These are phyloP conservation scores for Candolleomyces eurysporus DNA, from an alignment of 768 basidiomycete species.

Conservation along the genomic window DNA sequence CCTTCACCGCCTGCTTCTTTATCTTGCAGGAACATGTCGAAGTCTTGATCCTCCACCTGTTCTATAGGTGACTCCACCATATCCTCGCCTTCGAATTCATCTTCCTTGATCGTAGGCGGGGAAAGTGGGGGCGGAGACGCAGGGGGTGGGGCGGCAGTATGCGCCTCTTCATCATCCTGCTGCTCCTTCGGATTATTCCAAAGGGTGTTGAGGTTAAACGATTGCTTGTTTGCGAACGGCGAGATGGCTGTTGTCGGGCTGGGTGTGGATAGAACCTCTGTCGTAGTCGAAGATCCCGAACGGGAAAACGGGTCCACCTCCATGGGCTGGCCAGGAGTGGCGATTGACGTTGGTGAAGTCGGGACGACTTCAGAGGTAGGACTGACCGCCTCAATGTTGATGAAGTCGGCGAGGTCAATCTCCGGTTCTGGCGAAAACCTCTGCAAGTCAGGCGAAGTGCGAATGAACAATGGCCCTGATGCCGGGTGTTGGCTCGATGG, in stretches of 20 bases:
- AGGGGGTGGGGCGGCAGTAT: slow-evolving; percentile 8
- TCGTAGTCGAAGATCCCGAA: not conserved
- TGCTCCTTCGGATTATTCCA: slow-evolving; percentile 58
- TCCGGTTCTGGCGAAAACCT: slow-evolving; percentile 48
- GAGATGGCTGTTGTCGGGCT: slow-evolving; percentile 34
- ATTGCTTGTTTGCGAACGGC: slow-evolving; percentile 44
- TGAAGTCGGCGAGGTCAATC: slow-evolving; percentile 70
- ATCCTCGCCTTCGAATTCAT: slow-evolving; percentile 35
- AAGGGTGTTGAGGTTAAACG: slow-evolving; percentile 72
- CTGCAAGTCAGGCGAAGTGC: slow-evolving; percentile 35
- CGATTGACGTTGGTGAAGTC: slow-evolving; percentile 1
- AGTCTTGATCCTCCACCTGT: slow-evolving; percentile 73
- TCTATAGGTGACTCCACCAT: slow-evolving; percentile 41
- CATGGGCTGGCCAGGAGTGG: slow-evolving; percentile 12
- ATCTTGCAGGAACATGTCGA: slow-evolving; percentile 81
- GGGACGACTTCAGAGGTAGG: slow-evolving; percentile 3
- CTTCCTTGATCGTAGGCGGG: slow-evolving; percentile 17
- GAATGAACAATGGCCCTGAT: slow-evolving; percentile 26
- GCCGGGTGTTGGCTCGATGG: slow-evolving; percentile 7
- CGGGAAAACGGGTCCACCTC: slow-evolving; percentile 15
- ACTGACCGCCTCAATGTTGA: slow-evolving; percentile 65
- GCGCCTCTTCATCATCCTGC: slow-evolving; percentile 8
- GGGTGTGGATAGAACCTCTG: slow-evolving; percentile 3
- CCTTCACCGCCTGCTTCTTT: slow-evolving; percentile 50
- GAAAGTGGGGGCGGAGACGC: slow-evolving; percentile 12